These are phyloP conservation scores for Cryphonectria radicalis DNA, from an alignment of 2,329 filamentous ascomycete species.

Conservation along the genomic window DNA sequence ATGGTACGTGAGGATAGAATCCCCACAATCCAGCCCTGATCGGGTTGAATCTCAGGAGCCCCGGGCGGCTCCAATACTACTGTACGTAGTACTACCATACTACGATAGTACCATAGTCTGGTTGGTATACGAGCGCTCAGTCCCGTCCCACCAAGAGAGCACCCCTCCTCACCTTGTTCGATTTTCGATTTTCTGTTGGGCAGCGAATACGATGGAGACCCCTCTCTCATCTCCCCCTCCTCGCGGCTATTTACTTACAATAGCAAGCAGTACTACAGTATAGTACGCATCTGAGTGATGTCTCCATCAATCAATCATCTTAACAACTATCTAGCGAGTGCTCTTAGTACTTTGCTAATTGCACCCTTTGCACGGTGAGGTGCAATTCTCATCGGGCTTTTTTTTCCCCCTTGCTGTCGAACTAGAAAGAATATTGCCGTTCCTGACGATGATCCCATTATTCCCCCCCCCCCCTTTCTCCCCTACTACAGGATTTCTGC, in stretches of 20 bases:
- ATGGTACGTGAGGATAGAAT: not conserved
- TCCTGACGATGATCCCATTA: not conserved
- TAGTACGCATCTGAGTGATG: not conserved
- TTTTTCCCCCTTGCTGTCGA: not conserved
- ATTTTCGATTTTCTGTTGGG: not conserved
- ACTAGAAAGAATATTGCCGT: not conserved
- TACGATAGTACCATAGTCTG: not conserved
- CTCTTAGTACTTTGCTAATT: not conserved
- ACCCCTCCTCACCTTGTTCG: not conserved
- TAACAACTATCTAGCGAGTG: not conserved
- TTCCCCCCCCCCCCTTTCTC: not conserved
- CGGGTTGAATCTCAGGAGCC: not conserved
- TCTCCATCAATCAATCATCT: not conserved
- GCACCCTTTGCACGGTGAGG: too few relatives aligned
- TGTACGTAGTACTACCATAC: not conserved
- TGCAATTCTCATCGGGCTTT: too few relatives aligned
- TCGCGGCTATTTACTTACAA: not conserved
- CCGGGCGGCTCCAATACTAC: not conserved
- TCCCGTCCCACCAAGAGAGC: not conserved
- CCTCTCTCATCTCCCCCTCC: not conserved
- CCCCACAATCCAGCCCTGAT: not conserved
- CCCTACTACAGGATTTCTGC: conserved; percentile 3
- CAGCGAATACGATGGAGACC: not conserved
- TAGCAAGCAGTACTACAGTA: not conserved
- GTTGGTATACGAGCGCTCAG: conserved; percentile 5